These are phyloP conservation scores for Penicillium psychrofluorescens DNA, from an alignment of 495 filamentous ascomycete genomes.

Conservation along the genomic window DNA sequence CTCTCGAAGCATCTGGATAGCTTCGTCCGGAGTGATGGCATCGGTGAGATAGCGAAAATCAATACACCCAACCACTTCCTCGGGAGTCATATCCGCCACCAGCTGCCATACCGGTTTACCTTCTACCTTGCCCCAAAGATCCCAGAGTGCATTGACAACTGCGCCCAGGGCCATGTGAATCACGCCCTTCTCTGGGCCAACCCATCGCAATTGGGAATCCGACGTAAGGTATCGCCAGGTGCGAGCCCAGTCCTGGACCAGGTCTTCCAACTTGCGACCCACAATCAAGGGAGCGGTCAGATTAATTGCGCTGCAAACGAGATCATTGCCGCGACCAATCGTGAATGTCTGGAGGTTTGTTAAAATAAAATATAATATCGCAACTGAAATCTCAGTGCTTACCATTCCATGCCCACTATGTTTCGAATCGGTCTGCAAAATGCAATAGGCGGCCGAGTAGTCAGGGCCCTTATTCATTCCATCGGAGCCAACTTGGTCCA, in stretches of 20 bases:
- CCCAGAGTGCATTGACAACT: constrained; percentile 90
- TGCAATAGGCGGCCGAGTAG: constrained; percentile 89
- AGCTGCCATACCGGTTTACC: constrained; percentile 87
- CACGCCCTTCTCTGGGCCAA: constrained; percentile 91
- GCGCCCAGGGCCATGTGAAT: constrained; percentile 88
- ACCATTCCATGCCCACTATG: constrained; percentile 85
- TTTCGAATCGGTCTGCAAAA: constrained; percentile 71
- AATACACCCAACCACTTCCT: constrained; percentile 80
- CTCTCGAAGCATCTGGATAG: constrained; percentile 57
- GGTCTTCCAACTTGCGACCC: constrained; percentile 62
- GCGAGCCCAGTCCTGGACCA: constrained; percentile 74
- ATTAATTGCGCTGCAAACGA: constrained; percentile 79
- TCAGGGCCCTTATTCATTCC: constrained; percentile 95
- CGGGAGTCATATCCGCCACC: constrained; percentile 80
- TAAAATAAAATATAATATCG: too few species aligned
- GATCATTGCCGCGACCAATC: constrained; percentile 90
- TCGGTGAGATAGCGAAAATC: constrained; percentile 94
- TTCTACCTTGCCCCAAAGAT: constrained; percentile 84
- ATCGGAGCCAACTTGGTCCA: constrained; percentile 92
- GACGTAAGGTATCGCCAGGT: constrained; percentile 89
- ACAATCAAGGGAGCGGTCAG: constrained; percentile 66
- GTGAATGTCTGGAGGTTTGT: constrained; percentile 68
- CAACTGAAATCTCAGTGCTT: constrained; percentile 8
- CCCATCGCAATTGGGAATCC: constrained; percentile 88
- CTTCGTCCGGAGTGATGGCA: constrained; percentile 80